Base-by-base conservation (phyloP, 2,329 filamentous ascomycete genomes). In the Colletotrichum sp. region DNA sequence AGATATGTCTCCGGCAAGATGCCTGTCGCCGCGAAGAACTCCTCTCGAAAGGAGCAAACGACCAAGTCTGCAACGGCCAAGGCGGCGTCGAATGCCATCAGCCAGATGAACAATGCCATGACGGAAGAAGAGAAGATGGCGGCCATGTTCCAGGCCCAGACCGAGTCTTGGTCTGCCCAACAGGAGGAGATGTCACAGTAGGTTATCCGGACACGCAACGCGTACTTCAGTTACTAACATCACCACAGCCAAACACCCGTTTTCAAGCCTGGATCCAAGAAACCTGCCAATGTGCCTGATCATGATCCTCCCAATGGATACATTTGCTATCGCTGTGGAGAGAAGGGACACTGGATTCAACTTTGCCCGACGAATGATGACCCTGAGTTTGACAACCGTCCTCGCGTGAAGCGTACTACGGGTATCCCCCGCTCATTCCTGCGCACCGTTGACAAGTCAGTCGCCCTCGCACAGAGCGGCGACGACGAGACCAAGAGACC, bases 271-370 rank as follows among this genome's bases (percentile, higher is more conserved):
- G 91, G 91, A 14, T 82, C 85, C 64, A 97, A 97, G 82, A 90
- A 92, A 78, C 90, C 92, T 6, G 89, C 91, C 73, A 95, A 95
- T 78, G 94, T 98, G 32, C 97, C 97, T 6, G 96, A 98, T 80
- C 96, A 98, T 82, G 95, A 97, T 61, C 96, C 97, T 4, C 97
- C 97, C 2, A 94, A 95, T 69, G 96, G 96, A 69, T 99, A 99
- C 84, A 94, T 98, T 77, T 99, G 97, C 86, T 98, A 98, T 83
- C 94, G 97, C 66, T 99, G 97, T 85, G 95, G 96, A 77, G 94
- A 98, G 84, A 98, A 98, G 87, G 97, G 96, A n/a, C 97, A 99
- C 84, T 99, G 96, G 96, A 99, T 99, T 78, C 96, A 99, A 86
- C 92, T 95, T 68, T 99, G 97, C 82, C 97, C 97, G 8, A 99